phyloP scores from a whole-genome alignment of 2,329 filamentous ascomycete genomes.

The Monosporascus sp. region DNA sequence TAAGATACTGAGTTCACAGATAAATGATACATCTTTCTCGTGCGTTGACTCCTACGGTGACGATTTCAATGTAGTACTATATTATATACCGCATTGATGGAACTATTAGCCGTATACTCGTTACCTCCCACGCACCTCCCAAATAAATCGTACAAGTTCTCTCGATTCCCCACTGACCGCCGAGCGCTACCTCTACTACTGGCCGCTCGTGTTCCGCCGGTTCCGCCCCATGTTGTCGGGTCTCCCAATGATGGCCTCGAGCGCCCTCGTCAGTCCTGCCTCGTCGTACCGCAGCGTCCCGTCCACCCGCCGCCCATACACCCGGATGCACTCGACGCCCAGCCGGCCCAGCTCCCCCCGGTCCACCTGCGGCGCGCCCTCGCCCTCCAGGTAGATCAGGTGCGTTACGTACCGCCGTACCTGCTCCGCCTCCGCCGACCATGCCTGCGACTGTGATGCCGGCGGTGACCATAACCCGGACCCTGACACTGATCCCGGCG shows the following conservation, averaged over 20 bases:
- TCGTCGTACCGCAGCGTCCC: conserved; percentile 67
- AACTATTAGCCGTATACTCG: too few relatives aligned
- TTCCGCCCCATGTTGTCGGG: conserved; percentile 36
- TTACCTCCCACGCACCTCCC: too few relatives aligned
- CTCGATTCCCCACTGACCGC: background rate
- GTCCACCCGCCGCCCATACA: conserved; percentile 64
- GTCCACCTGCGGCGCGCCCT: conserved; percentile 66
- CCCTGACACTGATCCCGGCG: too few relatives aligned
- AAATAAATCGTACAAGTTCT: too few relatives aligned
- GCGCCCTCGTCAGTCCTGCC: conserved; percentile 64
- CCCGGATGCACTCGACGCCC: conserved; percentile 71
- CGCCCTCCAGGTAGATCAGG: conserved; percentile 71
- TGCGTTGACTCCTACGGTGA: background rate
- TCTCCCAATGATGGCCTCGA: conserved; percentile 71
- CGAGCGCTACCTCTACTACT: conserved; percentile 4
- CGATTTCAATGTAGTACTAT: too few relatives aligned
- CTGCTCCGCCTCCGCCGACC: conserved; percentile 20
- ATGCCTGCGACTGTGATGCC: conserved; percentile 9
- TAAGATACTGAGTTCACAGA: background rate
- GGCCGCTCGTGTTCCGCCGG: conserved; percentile 38
- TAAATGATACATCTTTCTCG: background rate
- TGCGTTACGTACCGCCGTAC: conserved; percentile 75
- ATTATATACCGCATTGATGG: too few relatives aligned
- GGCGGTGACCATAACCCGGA: too few relatives aligned
- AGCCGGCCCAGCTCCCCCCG: conserved; percentile 54